A percentile compares a stretch with the other conserved stretches of the same genome.
Conservation (phyloP, 1,284 basidiomycete genomes). For the Leucoagaricus sp. region DNA sequence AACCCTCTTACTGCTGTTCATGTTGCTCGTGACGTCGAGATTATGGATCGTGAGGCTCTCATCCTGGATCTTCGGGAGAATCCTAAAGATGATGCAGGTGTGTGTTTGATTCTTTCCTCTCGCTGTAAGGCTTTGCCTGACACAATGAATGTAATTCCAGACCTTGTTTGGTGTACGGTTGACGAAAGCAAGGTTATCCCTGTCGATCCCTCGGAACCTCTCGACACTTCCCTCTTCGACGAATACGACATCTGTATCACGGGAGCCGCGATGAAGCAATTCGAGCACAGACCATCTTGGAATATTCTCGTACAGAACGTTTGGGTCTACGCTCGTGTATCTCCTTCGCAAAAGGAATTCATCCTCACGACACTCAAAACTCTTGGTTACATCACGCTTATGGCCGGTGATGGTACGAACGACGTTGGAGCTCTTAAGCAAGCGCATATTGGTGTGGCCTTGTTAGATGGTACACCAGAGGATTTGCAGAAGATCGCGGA, state of each 20-base stretch:
- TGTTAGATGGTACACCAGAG: constrained; percentile 88
- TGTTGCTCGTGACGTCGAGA: constrained; percentile 93
- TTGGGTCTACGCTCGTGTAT: constrained; percentile 97
- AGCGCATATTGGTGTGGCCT: constrained; percentile 92
- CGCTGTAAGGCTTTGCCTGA: not conserved
- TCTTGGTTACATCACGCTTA: constrained; percentile 88
- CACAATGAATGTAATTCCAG: constrained; percentile 35
- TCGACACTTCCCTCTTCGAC: constrained; percentile 78
- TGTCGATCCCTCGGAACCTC: constrained; percentile 74
- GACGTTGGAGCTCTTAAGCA: constrained; percentile 97
- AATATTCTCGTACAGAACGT: constrained; percentile 84
- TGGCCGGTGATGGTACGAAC: constrained; percentile 98
- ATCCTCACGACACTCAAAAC: constrained; percentile 88
- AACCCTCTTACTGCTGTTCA: constrained; percentile 95
- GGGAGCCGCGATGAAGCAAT: constrained; percentile 88
- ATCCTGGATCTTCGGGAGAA: constrained; percentile 91
- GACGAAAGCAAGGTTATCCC: constrained; percentile 87
- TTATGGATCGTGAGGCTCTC: constrained; percentile 90
- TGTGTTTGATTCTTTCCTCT: constrained; percentile 24
- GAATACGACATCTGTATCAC: constrained; percentile 95
- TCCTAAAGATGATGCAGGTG: constrained; percentile 65
- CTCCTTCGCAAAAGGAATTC: constrained; percentile 92
- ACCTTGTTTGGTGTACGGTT: constrained; percentile 91
- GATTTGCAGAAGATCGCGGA: constrained; percentile 94
- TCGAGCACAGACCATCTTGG: constrained; percentile 67